phyloP scores from a whole-genome alignment of 306 rosid genomes.

The Leucaena leucocephala region DNA sequence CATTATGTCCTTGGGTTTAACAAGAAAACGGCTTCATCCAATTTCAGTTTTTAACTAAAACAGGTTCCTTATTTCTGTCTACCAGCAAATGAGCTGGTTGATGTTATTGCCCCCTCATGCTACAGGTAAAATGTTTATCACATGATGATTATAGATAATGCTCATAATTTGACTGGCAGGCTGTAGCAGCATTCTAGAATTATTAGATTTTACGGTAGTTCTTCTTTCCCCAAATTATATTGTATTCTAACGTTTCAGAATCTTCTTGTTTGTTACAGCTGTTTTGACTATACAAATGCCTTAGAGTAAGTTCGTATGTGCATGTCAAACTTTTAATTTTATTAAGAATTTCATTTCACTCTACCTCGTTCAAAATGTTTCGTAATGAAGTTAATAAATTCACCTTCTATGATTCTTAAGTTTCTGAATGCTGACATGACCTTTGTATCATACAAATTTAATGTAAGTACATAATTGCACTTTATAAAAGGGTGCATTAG shows the following conservation, averaged over 20 bases:
- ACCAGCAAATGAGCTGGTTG: slow-evolving; percentile 96
- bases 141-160: slow-evolving; percentile 1
- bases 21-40: slow-evolving; percentile 41
- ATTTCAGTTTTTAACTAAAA: slow-evolving; percentile 45
- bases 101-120: slow-evolving; percentile 98
- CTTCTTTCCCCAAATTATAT: slow-evolving; percentile 20
- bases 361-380: slow-evolving; percentile 17
- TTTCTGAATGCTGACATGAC: no score
- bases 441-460: no score
- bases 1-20: slow-evolving; percentile 32
- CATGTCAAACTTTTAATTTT: slow-evolving; percentile 23
- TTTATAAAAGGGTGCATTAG: no score
- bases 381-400: background rate
- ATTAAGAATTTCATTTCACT: slow-evolving; percentile 13
- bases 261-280: slow-evolving; percentile 58
- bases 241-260: slow-evolving; percentile 32
- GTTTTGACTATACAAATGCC: slow-evolving; percentile 93
- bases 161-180: background rate
- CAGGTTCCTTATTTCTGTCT: slow-evolving; percentile 99
- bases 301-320: slow-evolving; percentile 69
- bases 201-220: slow-evolving; percentile 4
- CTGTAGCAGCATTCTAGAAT: background rate
- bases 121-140: slow-evolving; percentile 64
- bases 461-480: no score
- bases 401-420: no score